phyloP scores from a whole-genome alignment of 2,329 filamentous ascomycete genomes.

The Penicillium occitanis region DNA sequence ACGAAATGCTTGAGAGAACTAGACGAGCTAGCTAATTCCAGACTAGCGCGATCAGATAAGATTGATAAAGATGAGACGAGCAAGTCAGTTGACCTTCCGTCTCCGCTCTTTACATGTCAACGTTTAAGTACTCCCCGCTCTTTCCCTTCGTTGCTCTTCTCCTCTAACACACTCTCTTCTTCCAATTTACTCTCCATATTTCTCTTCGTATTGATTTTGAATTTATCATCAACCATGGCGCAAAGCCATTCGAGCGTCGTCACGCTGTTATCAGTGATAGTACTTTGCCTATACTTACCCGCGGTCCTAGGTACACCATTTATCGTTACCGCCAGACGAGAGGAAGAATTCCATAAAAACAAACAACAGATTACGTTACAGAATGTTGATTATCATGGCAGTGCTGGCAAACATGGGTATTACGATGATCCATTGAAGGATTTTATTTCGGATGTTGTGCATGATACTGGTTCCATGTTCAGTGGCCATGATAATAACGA shows the following conservation, averaged over 20 bases:
- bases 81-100: slow-evolving; percentile 12
- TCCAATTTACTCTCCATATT: background rate
- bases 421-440: slow-evolving; percentile 22
- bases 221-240: background rate
- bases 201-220: background rate
- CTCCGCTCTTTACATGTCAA: background rate
- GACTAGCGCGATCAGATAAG: slow-evolving; percentile 38
- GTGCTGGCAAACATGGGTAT: background rate
- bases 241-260: background rate
- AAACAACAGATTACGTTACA: background rate
- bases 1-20: background rate
- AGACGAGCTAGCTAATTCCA: background rate
- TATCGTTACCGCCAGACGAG: background rate
- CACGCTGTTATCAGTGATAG: background rate
- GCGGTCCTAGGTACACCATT: slow-evolving; percentile 8
- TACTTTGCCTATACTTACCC: slow-evolving; percentile 7
- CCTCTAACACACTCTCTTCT: background rate
- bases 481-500: background rate
- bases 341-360: background rate
- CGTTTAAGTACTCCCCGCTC: slow-evolving; percentile 4
- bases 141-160: background rate
- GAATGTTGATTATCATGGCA: background rate
- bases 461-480: slow-evolving; percentile 3
- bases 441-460: slow-evolving; percentile 22
- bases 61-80: slow-evolving; percentile 25